phyloP scores from a whole-genome alignment of 306 rosid species.

The Begonia fuchsioides region DNA sequence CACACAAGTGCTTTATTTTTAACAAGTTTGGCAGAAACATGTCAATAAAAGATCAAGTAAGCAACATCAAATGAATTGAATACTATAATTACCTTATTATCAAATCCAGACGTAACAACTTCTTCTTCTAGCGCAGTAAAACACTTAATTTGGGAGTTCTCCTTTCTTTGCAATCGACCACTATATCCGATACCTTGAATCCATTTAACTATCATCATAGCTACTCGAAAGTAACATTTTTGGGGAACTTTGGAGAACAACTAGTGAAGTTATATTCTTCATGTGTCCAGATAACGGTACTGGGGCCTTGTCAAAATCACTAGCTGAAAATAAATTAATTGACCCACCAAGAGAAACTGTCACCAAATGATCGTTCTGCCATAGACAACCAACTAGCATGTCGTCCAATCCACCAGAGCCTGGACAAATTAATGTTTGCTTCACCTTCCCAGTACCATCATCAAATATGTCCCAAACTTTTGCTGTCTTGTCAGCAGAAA shows the following conservation, averaged over 20 bases:
- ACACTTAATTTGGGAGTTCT: slow-evolving; percentile 70
- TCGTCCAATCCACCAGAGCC: slow-evolving; percentile 88
- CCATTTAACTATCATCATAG: slow-evolving; percentile 89
- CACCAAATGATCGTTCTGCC: slow-evolving; percentile 75
- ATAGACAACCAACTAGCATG: slow-evolving; percentile 83
- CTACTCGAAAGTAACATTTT: slow-evolving; percentile 67
- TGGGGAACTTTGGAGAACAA: slow-evolving; percentile 56
- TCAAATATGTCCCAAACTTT: slow-evolving; percentile 79
- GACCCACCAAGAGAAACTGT: slow-evolving; percentile 88
- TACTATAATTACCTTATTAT: slow-evolving; percentile 50
- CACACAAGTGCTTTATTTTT: too few species aligned
- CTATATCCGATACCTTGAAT: slow-evolving; percentile 75
- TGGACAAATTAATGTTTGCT: slow-evolving; percentile 54
- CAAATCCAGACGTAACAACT: slow-evolving; percentile 69
- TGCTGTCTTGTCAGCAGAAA: slow-evolving; percentile 90
- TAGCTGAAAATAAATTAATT: slow-evolving; percentile 56
- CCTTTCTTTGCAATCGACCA: slow-evolving; percentile 73
- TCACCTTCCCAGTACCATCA: slow-evolving; percentile 62
- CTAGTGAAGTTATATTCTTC: slow-evolving; percentile 77
- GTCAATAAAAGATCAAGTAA: too few species aligned
- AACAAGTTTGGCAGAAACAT: too few species aligned
- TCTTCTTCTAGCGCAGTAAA: slow-evolving; percentile 71
- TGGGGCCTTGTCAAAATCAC: slow-evolving; percentile 74
- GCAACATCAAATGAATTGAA: slow-evolving; percentile 9
- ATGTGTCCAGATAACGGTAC: slow-evolving; percentile 62